Base-by-base conservation (phyloP, 2,329 filamentous ascomycete genomes). In the Orbilia oligospora region DNA sequence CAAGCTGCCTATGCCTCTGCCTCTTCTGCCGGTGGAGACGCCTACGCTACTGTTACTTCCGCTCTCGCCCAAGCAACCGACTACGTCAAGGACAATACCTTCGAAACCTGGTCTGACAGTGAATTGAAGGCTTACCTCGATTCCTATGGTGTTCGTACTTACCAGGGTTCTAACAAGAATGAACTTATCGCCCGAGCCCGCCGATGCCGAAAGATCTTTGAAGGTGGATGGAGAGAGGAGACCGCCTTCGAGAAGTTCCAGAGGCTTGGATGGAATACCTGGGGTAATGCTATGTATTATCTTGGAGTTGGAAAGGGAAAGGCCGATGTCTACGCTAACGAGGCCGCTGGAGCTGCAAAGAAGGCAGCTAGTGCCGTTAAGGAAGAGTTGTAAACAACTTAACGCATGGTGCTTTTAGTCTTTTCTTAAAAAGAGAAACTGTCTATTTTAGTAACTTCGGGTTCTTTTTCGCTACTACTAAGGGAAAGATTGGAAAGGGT, bases 71-170 rank as follows among this genome's bases (percentile, higher is more conserved):
- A 89, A 76, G 89, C 90, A 30, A 93, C 92, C 3, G 88, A 88
- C 71, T 83, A 88, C 9, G 91, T 87, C 58, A 93, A 93, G 86
- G 86, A 89, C 58, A 87, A 85, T 24, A 86, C 88, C 0, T 95
- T 95, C 80, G 90, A 93, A 66, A 89, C 89, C 0, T 95, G 92
- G 92, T 91, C 88, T 71, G 88, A 90, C 82, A 88, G 88, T 55
- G 91, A 95, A 27, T 86, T 96, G 79, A 94, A 95, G 87, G 86
- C 89, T 0, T 95, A 94, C 82, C 88, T 95, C 5, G 92, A 95
- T 83, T 91, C 90, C 79, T 95, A 93, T 80, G 93, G 93, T 44
- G 86, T 95, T 48, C 87, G 88, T 68, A 86, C 88, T 48, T 91
- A 90, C 51, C 91, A 93, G 83, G 90, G 90, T 5, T 90, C 90